A percentile compares a stretch with the other conserved stretches of the same genome.
These are phyloP conservation scores for Trichosporon ovoides DNA, from an alignment of 1,284 basidiomycete genomes.

Conservation along the genomic window DNA sequence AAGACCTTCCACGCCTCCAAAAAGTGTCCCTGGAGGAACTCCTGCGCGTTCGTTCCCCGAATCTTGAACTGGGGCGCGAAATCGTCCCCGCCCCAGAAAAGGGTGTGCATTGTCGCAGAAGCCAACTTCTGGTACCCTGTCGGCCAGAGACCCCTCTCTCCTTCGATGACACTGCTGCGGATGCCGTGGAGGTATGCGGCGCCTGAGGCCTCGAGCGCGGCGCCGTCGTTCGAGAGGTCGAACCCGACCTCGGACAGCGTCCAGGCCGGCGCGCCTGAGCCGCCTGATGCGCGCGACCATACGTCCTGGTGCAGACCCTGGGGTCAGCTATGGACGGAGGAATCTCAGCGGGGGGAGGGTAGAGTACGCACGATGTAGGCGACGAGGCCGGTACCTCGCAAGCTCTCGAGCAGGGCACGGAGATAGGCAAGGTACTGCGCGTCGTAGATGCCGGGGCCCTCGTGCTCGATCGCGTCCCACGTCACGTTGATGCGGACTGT, in stretches of 20 bases:
- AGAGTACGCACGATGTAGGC: constrained; percentile 85
- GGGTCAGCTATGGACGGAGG: background rate
- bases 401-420: constrained; percentile 62
- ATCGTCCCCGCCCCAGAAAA: constrained; percentile 83
- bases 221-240: constrained; percentile 55
- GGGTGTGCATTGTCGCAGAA: constrained; percentile 78
- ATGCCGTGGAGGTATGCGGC: constrained; percentile 80
- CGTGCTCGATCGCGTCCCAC: constrained; percentile 94
- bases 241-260: constrained; percentile 75
- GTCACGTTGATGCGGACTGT: constrained; percentile 82
- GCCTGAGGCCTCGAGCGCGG: constrained; percentile 67
- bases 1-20: constrained; percentile 70
- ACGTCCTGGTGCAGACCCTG: constrained; percentile 79
- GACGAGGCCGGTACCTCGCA: constrained; percentile 72
- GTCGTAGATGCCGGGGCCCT: constrained; percentile 81
- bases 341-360: constrained; percentile 31
- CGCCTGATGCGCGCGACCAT: constrained; percentile 91
- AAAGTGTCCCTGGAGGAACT: constrained; percentile 77
- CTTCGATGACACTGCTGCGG: constrained; percentile 49
- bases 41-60: constrained; percentile 61
- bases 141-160: constrained; percentile 77
- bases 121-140: constrained; percentile 79
- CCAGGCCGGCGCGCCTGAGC: constrained; percentile 89
- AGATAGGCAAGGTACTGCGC: constrained; percentile 77
- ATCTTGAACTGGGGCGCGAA: constrained; percentile 71